Evolutionary conservation across 257 asterid genomes (phyloP), one percentile per base, ranked within the genome.

Genomic region (Nicotiana knightiana): DNA sequence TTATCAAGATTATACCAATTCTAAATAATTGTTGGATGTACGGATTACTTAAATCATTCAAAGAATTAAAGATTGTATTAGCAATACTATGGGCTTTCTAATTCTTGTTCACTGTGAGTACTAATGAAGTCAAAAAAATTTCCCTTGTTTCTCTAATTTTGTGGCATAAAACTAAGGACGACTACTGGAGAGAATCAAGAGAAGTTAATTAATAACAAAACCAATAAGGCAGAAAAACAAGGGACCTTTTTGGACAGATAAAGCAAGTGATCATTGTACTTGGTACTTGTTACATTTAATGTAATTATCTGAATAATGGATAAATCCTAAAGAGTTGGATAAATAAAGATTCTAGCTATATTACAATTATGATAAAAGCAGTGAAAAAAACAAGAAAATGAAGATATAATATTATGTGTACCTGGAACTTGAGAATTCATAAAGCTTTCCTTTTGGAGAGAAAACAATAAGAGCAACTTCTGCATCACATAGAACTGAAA

Each of bases 401-500:
- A 32, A 6, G 67, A 28, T 32, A 28, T 59, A 57, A 21, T 26
- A 35, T 5, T 55, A 8, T 21, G 5, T 46, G 75, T 85, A 91
- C 94, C 94, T 86, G 61, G 91, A 87, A 73, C 93, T 89, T 53
- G 94, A 84, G 84, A 89, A 91, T 71, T 91, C 94, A 79, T 85
- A 88, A 5, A 89, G 86, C 81, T 81, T 91, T 11, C 94, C 94
- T 24, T 85, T 88, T 35, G 89, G 81, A 4, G 94, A 89, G 80
- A 91, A 91, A 76, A 91, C 39, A 1, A 91, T 63, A 3, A 89
- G 91, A 4, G 94, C 91, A 84, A 91, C 87, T 82, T 91, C 92
- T 15, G 92, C 91, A 85, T 89, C 94, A 82, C 94, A 89, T n/a
- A 91, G 90, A 87, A 91, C 93, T 48, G 95, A 91, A 55, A 91